A percentile compares a stretch with the other conserved stretches of the same genome.
Conservation (phyloP, 73 alveolate species). For the Urostyla sp. region DNA sequence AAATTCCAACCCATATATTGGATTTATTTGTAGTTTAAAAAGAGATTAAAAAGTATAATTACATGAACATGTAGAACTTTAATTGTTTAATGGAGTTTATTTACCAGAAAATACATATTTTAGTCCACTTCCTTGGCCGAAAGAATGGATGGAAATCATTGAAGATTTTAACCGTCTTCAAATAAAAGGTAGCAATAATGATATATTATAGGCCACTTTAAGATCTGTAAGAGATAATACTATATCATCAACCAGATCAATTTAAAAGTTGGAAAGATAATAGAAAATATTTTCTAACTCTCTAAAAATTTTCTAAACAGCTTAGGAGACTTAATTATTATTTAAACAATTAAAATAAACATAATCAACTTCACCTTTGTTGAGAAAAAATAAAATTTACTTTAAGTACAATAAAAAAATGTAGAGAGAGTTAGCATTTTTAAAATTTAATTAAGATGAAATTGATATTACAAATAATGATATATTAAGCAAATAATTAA, state of each 20-base stretch:
- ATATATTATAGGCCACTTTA: background rate
- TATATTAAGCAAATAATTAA: background rate
- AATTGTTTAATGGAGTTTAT: slow-evolving; percentile 65
- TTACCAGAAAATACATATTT: slow-evolving; percentile 78
- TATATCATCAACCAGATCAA: background rate
- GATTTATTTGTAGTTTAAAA: slow-evolving; percentile 20
- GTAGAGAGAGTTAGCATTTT: background rate
- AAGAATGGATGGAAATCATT: slow-evolving; percentile 79
- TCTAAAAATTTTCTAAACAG: slow-evolving; percentile 32
- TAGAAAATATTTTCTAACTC: slow-evolving; percentile 13
- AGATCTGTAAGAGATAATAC: background rate
- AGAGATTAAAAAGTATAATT: slow-evolving; percentile 51
- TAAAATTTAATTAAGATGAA: background rate
- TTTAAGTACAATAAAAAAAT: background rate
- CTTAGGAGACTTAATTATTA: background rate
- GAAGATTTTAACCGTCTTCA: background rate
- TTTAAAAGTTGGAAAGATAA: slow-evolving; percentile 1
- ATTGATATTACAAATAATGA: slow-evolving; percentile 38
- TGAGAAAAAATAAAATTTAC: background rate
- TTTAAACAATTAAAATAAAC: background rate
- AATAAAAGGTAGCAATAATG: background rate
- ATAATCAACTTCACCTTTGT: slow-evolving; percentile 12
- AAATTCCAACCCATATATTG: slow-evolving; percentile 17
- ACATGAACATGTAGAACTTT: slow-evolving; percentile 63
- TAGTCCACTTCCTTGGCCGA: slow-evolving; percentile 74